Evolutionary conservation across 2,329 filamentous ascomycete species (phyloP), one percentile per base, ranked within the genome.

Genomic region (Fusarium verrucosum): DNA sequence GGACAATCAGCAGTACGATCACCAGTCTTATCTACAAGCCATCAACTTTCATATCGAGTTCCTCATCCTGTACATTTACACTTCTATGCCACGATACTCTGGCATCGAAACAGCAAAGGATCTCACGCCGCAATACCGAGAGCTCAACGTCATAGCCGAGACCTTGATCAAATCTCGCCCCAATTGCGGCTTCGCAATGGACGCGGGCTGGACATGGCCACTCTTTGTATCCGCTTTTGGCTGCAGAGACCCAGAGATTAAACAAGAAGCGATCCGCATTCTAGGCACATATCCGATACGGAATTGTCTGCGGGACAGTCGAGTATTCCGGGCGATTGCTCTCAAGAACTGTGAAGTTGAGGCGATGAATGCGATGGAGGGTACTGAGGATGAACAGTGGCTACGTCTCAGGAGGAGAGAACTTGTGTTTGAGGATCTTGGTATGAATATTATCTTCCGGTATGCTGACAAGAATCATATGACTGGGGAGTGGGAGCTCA

Each of bases 131-230:
- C 73, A 78, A 33, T 81, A 81, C 58, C 74, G 69, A 14, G 80
- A 82, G 64, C 76, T 82, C 19, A 79, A 76, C 28, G 57, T 58
- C 1, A 73, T 80, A 7, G 73, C 75, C 7, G 77, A 78, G 51
- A 75, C 72, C 4, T 57, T 82, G 5, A 74, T 82, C 22, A 62
- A 65, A 23, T 69, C 72, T 11, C 73, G 75, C 13, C 75, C 70
- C 11, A 78, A 67, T 54, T 77, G 76, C n/a, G 73, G 73, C 46
- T 81, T 82, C 56, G 75, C 80, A 1, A 79, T 82, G 77, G 80
- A 82, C 55, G 76, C 78, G 4, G 80, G 80, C 1, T 80, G 78
- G 68, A 80, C 79, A 8, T 80, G 80, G 78, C 78, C 79, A 1
- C 69, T 82, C 5, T 79, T 80, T 22, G 65, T 81, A 6, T 74